Evolutionary conservation across 352 stramenopile genomes (phyloP).

Genomic region (Pythium volutum): DNA sequence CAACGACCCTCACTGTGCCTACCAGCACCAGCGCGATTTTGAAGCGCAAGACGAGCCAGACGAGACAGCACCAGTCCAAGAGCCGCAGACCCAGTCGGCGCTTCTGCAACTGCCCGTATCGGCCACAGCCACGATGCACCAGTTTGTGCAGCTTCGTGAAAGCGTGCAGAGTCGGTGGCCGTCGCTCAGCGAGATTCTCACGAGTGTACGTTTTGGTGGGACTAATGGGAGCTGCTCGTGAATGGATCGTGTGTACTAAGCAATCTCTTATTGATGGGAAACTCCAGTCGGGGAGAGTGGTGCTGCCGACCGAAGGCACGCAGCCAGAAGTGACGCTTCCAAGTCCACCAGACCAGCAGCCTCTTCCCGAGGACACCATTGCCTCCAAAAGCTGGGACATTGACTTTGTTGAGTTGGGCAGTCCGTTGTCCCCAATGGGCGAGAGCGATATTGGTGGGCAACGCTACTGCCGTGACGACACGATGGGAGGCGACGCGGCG

Average conservation of each 20-base stretch:
- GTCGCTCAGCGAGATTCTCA: constrained; percentile 5
- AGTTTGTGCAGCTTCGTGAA: constrained; percentile 30
- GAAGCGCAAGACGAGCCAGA: neutral
- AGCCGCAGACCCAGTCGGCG: neutral
- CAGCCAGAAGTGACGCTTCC: neutral
- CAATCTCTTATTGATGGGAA: neutral
- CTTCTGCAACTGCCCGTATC: neutral
- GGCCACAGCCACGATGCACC: constrained; percentile 3
- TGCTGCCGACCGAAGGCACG: neutral
- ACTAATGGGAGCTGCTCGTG: neutral
- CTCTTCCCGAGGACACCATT: neutral
- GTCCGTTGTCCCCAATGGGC: neutral
- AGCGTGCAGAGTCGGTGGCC: constrained; percentile 12
- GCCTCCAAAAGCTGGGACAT: neutral
- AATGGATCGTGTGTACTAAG: no score
- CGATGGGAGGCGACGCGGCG: neutral
- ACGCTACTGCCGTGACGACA: constrained; percentile 11
- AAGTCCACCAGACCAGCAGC: neutral
- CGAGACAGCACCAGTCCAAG: neutral
- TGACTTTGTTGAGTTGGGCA: constrained; percentile 17
- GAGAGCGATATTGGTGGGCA: neutral
- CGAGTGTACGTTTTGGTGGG: neutral
- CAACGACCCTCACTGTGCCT: constrained; percentile 67
- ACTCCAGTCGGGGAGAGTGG: neutral
- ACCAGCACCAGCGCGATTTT: constrained; percentile 67